Conservation (phyloP, 2,329 filamentous ascomycete species). For the Escovopsis sp. region DNA sequence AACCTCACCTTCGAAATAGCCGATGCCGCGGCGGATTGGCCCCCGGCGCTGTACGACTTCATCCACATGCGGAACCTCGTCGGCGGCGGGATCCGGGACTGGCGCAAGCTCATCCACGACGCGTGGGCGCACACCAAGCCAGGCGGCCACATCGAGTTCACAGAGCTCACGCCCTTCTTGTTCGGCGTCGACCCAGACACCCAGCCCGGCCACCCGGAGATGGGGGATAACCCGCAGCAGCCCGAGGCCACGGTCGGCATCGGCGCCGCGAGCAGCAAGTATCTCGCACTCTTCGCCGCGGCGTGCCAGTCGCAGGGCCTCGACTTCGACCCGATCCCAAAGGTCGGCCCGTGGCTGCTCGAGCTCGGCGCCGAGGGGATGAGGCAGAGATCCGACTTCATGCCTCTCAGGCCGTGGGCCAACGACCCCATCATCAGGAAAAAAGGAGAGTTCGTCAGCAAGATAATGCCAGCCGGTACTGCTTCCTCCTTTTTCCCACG, state of each 20-base stretch:
- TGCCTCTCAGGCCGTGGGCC: constrained; percentile 26
- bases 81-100: constrained; percentile 30
- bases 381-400: constrained; percentile 25
- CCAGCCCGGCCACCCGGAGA: constrained; percentile 6
- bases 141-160: constrained; percentile 30
- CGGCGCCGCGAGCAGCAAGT: constrained; percentile 18
- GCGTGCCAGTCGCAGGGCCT: constrained; percentile 17
- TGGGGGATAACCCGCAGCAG: background rate
- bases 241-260: constrained; percentile 7
- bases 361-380: constrained; percentile 26
- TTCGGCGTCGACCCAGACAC: constrained; percentile 21
- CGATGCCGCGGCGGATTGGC: constrained; percentile 37
- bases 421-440: constrained; percentile 23
- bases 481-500: background rate
- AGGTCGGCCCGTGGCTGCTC: constrained; percentile 19
- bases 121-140: constrained; percentile 27
- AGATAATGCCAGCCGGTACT: constrained; percentile 15
- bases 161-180: constrained; percentile 25
- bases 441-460: constrained; percentile 22
- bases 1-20: constrained; percentile 46
- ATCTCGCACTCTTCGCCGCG: constrained; percentile 17
- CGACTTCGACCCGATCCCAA: constrained; percentile 26
- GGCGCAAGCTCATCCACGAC: constrained; percentile 20
- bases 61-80: constrained; percentile 29
- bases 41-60: constrained; percentile 22